A percentile compares a stretch with the other conserved stretches of the same genome.
Conservation (phyloP, 345 rosid species). For the Geranium rotundifolium region DNA sequence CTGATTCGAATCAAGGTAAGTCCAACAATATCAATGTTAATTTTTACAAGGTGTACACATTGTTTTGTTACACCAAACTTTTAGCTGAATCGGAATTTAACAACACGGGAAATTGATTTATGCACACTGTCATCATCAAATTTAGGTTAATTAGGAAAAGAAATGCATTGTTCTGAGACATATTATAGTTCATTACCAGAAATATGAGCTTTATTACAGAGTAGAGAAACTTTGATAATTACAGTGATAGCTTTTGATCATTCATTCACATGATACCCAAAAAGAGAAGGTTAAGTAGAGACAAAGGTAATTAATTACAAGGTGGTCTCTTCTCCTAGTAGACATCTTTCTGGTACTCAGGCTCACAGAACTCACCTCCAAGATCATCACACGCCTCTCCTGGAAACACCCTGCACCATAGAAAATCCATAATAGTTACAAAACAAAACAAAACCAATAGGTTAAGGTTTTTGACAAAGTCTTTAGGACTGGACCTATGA, state of each 20-base stretch:
- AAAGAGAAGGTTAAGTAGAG: not conserved
- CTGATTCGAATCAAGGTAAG: too few species aligned
- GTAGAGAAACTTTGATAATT: not conserved
- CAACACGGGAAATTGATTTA: too few species aligned
- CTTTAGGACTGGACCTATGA: too few species aligned
- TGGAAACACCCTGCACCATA: slow-evolving; percentile 42
- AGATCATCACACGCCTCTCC: slow-evolving; percentile 91
- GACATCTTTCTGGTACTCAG: slow-evolving; percentile 40
- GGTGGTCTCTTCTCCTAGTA: slow-evolving; percentile 10
- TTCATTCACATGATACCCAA: not conserved
- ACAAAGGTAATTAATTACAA: not conserved
- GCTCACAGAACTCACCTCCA: slow-evolving; percentile 84
- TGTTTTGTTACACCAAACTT: too few species aligned
- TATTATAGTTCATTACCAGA: not conserved
- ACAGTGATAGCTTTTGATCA: not conserved
- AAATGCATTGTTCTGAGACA: too few species aligned
- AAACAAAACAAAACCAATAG: not conserved
- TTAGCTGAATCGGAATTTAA: too few species aligned
- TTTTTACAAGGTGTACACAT: too few species aligned
- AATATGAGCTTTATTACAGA: not conserved
- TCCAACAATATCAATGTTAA: too few species aligned
- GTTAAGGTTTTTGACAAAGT: too few species aligned
- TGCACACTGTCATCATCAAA: too few species aligned
- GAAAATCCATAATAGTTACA: not conserved
- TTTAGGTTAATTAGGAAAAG: too few species aligned